Evolutionary conservation across 495 filamentous ascomycete genomes (phyloP).

Genomic region (Hypoxylon crocopeplum): DNA sequence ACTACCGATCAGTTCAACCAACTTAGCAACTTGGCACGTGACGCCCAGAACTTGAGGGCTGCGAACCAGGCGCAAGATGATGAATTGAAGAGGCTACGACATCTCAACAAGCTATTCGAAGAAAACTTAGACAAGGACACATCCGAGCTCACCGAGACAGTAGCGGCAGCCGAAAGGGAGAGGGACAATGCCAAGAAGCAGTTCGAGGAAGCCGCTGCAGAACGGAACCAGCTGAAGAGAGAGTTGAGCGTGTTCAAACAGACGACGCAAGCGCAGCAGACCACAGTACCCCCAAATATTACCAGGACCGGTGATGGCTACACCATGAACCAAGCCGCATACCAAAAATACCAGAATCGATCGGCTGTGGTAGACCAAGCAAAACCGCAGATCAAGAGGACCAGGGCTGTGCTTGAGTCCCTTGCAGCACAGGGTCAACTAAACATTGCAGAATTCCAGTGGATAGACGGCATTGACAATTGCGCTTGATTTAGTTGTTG

Average conservation of each 20-base stretch:
- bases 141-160: not conserved
- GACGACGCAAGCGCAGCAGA: not conserved
- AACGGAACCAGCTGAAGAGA: not conserved
- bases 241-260: conserved; percentile 11
- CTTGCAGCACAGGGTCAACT: conserved; percentile 44
- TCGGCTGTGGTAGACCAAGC: not conserved
- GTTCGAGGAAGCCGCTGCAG: conserved; percentile 1
- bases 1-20: conserved; percentile 2
- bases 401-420: conserved; percentile 49
- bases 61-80: conserved; percentile 1
- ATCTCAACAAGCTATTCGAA: conserved; percentile 34
- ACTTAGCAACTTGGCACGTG: not conserved
- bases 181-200: not conserved
- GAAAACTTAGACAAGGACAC: conserved; percentile 16
- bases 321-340: not conserved
- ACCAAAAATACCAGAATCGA: conserved; percentile 4
- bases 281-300: not conserved
- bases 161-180: conserved; percentile 13
- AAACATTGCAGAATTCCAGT: not conserved
- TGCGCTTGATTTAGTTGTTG: not conserved
- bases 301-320: not conserved
- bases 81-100: conserved; percentile 24
- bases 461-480: conserved; percentile 8
- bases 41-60: conserved; percentile 21
- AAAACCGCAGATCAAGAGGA: conserved; percentile 6